phyloP scores from a whole-genome alignment of 2,329 filamentous ascomycete genomes.

The Diplocarpon mali region DNA sequence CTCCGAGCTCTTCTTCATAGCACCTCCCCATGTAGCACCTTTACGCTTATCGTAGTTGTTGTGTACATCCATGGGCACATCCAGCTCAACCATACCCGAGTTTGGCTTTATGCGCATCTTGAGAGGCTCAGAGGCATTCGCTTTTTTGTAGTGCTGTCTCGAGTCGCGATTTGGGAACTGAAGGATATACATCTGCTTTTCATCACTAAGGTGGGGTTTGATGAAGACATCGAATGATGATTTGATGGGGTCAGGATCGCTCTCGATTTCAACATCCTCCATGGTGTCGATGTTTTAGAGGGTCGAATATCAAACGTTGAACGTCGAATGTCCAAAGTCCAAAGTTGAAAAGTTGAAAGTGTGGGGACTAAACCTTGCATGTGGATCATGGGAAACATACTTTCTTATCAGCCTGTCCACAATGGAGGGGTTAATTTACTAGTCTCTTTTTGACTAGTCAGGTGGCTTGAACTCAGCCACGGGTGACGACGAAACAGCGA shows the following conservation, averaged over 20 bases:
- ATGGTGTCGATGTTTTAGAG: constrained; percentile 4
- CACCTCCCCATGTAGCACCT: constrained; percentile 72
- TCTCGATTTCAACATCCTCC: constrained; percentile 9
- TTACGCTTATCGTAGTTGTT: constrained; percentile 73
- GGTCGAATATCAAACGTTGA: not conserved
- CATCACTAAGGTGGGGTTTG: constrained; percentile 55
- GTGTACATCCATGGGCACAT: constrained; percentile 65
- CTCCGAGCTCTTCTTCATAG: constrained; percentile 45
- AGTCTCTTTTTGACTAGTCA: not conserved
- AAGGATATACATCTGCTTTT: constrained; percentile 64
- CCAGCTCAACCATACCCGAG: constrained; percentile 80
- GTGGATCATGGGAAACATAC: too few species aligned
- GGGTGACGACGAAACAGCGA: constrained; percentile 2
- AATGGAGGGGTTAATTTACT: constrained; percentile 3
- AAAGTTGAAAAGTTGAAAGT: not conserved
- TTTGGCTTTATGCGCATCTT: constrained; percentile 73
- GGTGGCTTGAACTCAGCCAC: constrained; percentile 5
- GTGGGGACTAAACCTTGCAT: too few species aligned
- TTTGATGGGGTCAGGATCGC: constrained; percentile 55
- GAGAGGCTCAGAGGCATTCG: constrained; percentile 45
- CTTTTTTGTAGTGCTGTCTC: constrained; percentile 44
- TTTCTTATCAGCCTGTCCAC: not conserved
- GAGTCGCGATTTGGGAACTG: constrained; percentile 77
- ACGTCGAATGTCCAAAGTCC: not conserved
- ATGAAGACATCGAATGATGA: constrained; percentile 77